Evolutionary conservation across 2,329 filamentous ascomycete species (phyloP).

Genomic region (Sphaerulina populicola): DNA sequence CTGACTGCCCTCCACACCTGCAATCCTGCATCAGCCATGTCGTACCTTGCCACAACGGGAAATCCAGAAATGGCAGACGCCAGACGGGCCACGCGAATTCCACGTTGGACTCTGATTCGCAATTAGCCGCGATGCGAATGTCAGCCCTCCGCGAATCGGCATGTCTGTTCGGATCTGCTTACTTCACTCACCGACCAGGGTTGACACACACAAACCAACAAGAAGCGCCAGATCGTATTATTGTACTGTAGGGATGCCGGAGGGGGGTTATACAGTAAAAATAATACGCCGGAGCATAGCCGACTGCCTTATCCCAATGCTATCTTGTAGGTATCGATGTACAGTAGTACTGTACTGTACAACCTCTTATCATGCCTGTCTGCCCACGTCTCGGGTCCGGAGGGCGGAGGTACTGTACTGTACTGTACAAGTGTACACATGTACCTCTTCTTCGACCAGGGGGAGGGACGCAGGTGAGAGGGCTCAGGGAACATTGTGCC

Average conservation of each 20-base stretch:
- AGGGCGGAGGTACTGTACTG: too few relatives aligned
- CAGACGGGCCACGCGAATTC: background rate
- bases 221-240: background rate
- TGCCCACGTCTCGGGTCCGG: too few relatives aligned
- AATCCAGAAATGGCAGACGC: background rate
- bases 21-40: background rate
- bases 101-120: background rate
- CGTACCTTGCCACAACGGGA: background rate
- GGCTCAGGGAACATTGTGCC: too few relatives aligned
- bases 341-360: too few relatives aligned
- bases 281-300: too few relatives aligned
- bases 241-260: background rate
- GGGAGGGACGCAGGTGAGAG: too few relatives aligned
- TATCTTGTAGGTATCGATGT: too few relatives aligned
- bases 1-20: background rate
- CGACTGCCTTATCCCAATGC: too few relatives aligned
- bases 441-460: too few relatives aligned
- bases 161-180: background rate
- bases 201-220: conserved; percentile 2
- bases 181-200: conserved; percentile 2
- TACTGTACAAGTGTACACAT: too few relatives aligned
- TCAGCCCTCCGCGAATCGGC: conserved; percentile 1
- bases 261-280: background rate
- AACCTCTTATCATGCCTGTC: too few relatives aligned
- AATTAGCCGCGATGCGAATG: background rate